Evolutionary conservation across 139 green algal genomes (phyloP).

Genomic region (Tetradesmus obliquus): DNA sequence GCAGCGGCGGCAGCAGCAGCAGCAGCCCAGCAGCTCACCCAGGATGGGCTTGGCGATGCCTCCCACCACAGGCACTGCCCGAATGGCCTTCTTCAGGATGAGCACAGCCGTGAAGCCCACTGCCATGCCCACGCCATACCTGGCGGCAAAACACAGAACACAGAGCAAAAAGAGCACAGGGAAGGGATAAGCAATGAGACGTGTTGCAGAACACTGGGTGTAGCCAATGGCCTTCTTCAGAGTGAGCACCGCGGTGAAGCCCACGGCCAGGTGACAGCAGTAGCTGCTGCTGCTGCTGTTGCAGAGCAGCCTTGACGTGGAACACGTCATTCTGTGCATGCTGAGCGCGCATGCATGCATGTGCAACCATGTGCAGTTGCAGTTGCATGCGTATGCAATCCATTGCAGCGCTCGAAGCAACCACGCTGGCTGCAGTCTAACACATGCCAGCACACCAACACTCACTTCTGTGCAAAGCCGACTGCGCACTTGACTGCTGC

Average conservation of each 20-base stretch:
- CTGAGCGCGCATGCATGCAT: neutral
- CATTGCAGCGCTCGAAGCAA: neutral
- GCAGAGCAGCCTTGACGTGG: no score
- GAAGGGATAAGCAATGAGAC: no score
- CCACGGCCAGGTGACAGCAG: no score
- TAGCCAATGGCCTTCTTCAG: no score
- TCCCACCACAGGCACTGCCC: conserved; percentile 21
- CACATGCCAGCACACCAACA: neutral
- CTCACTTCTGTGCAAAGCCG: conserved; percentile 42
- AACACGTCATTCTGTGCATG: no score
- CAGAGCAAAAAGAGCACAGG: neutral
- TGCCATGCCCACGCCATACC: conserved; percentile 45
- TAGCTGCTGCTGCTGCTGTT: no score
- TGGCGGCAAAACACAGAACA: neutral
- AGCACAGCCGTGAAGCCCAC: conserved; percentile 23
- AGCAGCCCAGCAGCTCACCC: neutral
- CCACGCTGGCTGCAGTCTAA: neutral
- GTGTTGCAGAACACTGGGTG: no score
- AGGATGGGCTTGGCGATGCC: conserved; percentile 19
- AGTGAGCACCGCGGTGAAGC: no score
- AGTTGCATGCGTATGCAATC: neutral
- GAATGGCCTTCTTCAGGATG: conserved; percentile 21
- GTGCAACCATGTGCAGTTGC: neutral
- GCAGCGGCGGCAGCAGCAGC: neutral
- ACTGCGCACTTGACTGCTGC: conserved; percentile 41